Conservation (phyloP, 208 protist genomes). For the Tetramitus jugosus region DNA sequence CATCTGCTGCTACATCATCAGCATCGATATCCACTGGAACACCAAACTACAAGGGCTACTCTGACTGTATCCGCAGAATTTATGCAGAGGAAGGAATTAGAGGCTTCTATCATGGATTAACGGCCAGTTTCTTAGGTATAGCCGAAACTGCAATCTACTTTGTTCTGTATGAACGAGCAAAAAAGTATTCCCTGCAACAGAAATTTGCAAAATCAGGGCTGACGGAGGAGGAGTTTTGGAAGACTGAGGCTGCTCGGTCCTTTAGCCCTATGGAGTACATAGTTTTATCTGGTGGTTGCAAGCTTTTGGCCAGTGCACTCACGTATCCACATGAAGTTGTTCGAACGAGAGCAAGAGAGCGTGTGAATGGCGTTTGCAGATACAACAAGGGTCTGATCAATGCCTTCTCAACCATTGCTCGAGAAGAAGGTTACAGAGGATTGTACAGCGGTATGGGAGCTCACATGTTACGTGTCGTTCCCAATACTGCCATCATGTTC, state of each 20-base stretch:
- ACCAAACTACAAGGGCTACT: not conserved
- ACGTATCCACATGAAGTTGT: conserved; percentile 24
- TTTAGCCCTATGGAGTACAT: not conserved
- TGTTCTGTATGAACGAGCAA: conserved; percentile 13
- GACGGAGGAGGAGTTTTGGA: not conserved
- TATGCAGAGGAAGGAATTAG: conserved; percentile 11
- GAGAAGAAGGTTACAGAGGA: conserved; percentile 11
- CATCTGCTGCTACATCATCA: no score
- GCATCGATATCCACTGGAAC: not conserved
- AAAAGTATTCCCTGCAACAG: not conserved
- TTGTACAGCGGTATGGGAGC: conserved; percentile 3
- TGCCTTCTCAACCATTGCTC: not conserved
- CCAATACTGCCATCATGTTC: conserved; percentile 14
- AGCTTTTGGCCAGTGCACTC: not conserved
- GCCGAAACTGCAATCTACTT: conserved; percentile 20
- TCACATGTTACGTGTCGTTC: not conserved
- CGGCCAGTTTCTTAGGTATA: not conserved
- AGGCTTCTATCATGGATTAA: conserved; percentile 22
- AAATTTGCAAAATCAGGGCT: not conserved
- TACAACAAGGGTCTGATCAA: not conserved
- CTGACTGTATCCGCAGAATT: not conserved
- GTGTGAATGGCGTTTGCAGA: not conserved
- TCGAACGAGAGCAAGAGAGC: conserved; percentile 15
- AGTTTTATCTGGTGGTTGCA: not conserved
- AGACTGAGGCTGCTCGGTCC: not conserved